Evolutionary conservation across 1,284 basidiomycete genomes (phyloP), one percentile per base, ranked within the genome.

Genomic region (Salmacisia buchloeana): DNA sequence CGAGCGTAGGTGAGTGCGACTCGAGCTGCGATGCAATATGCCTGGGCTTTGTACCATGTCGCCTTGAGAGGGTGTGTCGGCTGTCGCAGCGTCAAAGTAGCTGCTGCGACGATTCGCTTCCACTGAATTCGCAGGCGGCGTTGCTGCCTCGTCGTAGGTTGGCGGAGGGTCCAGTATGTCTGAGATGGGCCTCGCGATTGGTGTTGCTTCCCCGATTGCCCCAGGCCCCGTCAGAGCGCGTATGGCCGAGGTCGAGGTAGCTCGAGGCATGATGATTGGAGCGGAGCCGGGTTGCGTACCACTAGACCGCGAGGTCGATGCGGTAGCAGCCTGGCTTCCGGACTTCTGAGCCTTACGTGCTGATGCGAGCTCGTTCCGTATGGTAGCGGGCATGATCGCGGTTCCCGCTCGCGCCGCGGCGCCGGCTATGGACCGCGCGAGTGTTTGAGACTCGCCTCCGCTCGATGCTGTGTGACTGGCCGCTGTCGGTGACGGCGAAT

Each of bases 401-500:
- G 67, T 69, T 27, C 67, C 70, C n/a, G 75, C 70, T 36, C 69
- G 68, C 45, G 75, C 71, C 3, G 75, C 74, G 7, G 68, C 71
- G 13, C 63, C 68, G 18, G 68, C 69, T 13, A 75, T 68, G 46
- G 68, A 69, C 35, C 67, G 66, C 21, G 74, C 74, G 23, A 74
- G 39, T 33, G 66, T 72, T 15, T 33, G 29, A 29, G 49, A 39
- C 15, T 43, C 36, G 25, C 35, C 38, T 1, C 52, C 54, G 23
- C 18, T n/a, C n/a, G n/a, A n/a, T 39, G 58, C 27, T 49, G 29
- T 35, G 45, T 34, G 33, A 61, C 25, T 27, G 49, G 18, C 4
- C 31, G 31, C 31, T 27, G 10, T 12, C 31, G 25, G 3, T 23
- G 46, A 29, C 33, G 36, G 31, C 39, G 58, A 12, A 41, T 38